Evolutionary conservation across 192 early-diverging fungal species (phyloP).

Genomic region (Glomus cerebriforme): DNA sequence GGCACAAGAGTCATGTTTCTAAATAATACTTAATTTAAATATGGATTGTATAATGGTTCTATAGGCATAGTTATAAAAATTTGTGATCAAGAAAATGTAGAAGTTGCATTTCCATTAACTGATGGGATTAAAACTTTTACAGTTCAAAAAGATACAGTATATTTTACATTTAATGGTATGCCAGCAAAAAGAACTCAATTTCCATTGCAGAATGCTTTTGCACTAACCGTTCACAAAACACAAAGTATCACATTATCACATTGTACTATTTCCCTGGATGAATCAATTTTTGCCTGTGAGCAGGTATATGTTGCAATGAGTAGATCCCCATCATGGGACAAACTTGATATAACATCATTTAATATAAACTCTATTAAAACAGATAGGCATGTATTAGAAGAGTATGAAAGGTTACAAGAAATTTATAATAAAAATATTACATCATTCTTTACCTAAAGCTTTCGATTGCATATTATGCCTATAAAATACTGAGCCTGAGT

Average conservation of each 20-base stretch:
- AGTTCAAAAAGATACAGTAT: not conserved
- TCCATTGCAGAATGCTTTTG: conserved; percentile 21
- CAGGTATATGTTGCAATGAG: conserved; percentile 15
- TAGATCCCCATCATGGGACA: not conserved
- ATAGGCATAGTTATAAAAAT: not conserved
- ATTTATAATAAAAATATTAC: too few relatives aligned
- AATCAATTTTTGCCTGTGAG: not conserved
- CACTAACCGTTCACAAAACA: conserved; percentile 28
- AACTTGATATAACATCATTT: not conserved
- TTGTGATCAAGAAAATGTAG: not conserved
- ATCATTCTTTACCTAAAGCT: too few relatives aligned
- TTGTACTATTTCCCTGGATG: not conserved
- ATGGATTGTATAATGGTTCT: not conserved
- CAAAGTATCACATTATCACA: conserved; percentile 10
- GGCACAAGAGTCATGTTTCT: not conserved
- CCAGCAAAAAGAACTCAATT: not conserved
- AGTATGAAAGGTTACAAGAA: not conserved
- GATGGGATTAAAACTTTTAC: not conserved
- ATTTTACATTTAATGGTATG: not conserved
- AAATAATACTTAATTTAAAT: not conserved
- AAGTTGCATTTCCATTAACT: not conserved
- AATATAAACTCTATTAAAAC: not conserved
- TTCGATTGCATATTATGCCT: too few relatives aligned
- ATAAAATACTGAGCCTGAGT: too few relatives aligned
- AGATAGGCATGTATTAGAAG: not conserved